Evolutionary conservation across 2,329 filamentous ascomycete genomes (phyloP).

Genomic region (Phialophora verrucosa): DNA sequence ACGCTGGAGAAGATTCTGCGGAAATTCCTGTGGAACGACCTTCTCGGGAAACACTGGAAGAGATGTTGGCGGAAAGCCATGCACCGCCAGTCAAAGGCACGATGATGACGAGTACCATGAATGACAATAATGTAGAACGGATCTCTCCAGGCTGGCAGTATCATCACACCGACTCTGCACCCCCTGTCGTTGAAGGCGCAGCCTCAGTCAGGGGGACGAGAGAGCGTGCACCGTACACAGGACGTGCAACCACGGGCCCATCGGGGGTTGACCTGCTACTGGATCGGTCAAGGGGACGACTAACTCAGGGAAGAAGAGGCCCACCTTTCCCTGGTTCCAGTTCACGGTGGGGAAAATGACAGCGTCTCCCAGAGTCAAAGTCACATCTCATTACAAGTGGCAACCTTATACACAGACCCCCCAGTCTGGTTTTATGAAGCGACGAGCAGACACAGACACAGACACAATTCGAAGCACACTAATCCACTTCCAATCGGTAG

Average conservation of each 20-base stretch:
- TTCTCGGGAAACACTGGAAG: slow-evolving; percentile 26
- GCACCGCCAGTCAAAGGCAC: slow-evolving; percentile 17
- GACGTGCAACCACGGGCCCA: background rate
- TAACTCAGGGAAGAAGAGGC: background rate
- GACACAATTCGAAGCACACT: background rate
- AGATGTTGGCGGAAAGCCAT: slow-evolving; percentile 25
- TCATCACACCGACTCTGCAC: background rate
- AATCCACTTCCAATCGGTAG: background rate
- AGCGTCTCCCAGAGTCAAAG: background rate
- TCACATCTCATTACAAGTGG: background rate
- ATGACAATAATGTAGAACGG: background rate
- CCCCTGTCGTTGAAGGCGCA: background rate
- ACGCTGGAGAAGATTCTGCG: slow-evolving; percentile 26
- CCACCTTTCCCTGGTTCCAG: background rate
- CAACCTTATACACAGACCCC: background rate
- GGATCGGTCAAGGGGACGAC: background rate
- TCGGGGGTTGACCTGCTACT: background rate
- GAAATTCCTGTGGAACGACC: slow-evolving; percentile 30
- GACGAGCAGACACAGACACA: background rate
- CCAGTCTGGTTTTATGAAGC: background rate
- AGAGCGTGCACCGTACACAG: background rate
- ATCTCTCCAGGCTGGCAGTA: no score
- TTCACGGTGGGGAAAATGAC: background rate
- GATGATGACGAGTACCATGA: slow-evolving; percentile 3
- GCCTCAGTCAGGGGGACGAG: background rate